Percentiles rank a stretch among this genome's conserved stretches.
Conservation (phyloP, 306 rosid species). For the Castanea mollissima region DNA sequence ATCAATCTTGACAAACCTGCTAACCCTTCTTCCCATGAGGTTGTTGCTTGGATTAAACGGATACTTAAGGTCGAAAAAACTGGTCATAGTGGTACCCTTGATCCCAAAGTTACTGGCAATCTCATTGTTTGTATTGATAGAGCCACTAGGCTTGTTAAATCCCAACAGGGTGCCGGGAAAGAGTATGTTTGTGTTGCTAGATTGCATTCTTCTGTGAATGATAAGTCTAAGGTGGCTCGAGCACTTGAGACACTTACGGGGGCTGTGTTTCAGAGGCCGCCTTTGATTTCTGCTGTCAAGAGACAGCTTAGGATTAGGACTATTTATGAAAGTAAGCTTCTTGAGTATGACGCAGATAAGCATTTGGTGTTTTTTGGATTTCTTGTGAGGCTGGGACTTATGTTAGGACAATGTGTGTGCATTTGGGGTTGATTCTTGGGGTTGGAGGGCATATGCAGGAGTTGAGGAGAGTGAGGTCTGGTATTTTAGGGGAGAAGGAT, state of each 20-base stretch:
- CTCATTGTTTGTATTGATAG: slow-evolving; percentile 79
- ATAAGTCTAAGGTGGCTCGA: slow-evolving; percentile 64
- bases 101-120: slow-evolving; percentile 83
- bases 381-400: slow-evolving; percentile 83
- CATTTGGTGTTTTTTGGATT: slow-evolving; percentile 77
- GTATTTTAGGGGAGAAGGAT: slow-evolving; percentile 83
- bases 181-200: slow-evolving; percentile 83
- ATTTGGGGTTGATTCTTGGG: slow-evolving; percentile 80
- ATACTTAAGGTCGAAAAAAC: slow-evolving; percentile 76
- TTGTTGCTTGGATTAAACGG: slow-evolving; percentile 82
- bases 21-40: slow-evolving; percentile 86
- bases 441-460: slow-evolving; percentile 92
- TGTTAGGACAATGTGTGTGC: slow-evolving; percentile 82
- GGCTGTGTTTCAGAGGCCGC: slow-evolving; percentile 84
- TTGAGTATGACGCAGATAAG: slow-evolving; percentile 64
- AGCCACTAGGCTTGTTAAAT: slow-evolving; percentile 76
- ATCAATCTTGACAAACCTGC: slow-evolving; percentile 82
- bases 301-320: slow-evolving; percentile 87
- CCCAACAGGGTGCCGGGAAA: slow-evolving; percentile 85
- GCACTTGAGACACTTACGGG: slow-evolving; percentile 83
- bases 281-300: slow-evolving; percentile 79
- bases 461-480: slow-evolving; percentile 83
- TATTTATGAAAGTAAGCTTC: slow-evolving; percentile 85
- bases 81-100: slow-evolving; percentile 81
- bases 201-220: slow-evolving; percentile 65